Evolutionary conservation across 768 basidiomycete species (phyloP), one percentile per base, ranked within the genome.

Genomic region (Boletus reticuloceps): DNA sequence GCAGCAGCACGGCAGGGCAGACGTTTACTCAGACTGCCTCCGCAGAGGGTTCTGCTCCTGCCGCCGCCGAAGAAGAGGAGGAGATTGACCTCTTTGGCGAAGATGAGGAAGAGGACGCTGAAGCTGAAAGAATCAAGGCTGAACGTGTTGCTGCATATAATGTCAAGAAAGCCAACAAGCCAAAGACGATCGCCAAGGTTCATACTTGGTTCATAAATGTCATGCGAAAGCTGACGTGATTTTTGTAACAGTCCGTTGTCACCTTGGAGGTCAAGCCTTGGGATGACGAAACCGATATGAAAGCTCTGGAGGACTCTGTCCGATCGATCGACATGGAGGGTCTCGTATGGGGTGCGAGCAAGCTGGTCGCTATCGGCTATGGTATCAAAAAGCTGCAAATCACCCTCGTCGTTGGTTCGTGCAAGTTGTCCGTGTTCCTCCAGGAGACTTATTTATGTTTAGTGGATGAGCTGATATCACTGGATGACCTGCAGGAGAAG

Each of bases 271-370:
- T 99, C 59, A 99, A 99, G 77, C 95, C 96, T 39, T 97, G 94
- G 96, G 96, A 98, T 72, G 96, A 98, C 69, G 94, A 97, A 79
- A 99, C 97, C 48, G 93, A 98, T 74, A 95, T 99, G 95, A 81
- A 69, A 42, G 89, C 78, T 48, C 79, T 98, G 64, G 96, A 98
- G 75, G 73, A 78, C 16, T 67, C 81, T 40, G 96, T 98, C 51
- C 86, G 97, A 56, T 85, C 91, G 20, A 85, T 98, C 65, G 82
- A 91, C 73, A 77, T 83, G 77, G 87, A 89, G 39, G 97, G 97
- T 68, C 88, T 99, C 54, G 82, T 98, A 47, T 99, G 97, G 97
- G 96, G 97, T 73, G 82, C 84, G 40, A 91, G 88, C 75, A 95
- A 93, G 76, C 80, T 98, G 50, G 94, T 98, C 48, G 78, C 95